Base-by-base conservation (phyloP, 495 filamentous ascomycete species). In the Aspergillus cavernicola region DNA sequence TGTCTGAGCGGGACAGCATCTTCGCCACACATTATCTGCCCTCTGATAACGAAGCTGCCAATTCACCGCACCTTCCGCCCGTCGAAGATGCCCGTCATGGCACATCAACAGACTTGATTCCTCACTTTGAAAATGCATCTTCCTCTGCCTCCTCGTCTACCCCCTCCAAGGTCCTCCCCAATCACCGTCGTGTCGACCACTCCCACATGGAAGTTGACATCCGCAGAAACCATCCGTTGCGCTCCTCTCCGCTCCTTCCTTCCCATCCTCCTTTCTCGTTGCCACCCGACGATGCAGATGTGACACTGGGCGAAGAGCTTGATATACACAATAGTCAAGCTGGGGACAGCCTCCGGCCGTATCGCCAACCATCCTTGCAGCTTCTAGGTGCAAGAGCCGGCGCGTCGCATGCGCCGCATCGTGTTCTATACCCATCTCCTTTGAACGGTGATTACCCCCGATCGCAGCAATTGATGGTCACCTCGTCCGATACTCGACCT, bases 1-100 rank as follows among this genome's bases (percentile, higher is more conserved):
- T 85, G 59, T 80, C 80, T 11, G 82, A 85, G 58, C 66, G 82
- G 49, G 82, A 85, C 52, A 82, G 78, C 63, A 85, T 85, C 64
- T 84, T 84, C 58, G 82, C 82, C 37, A 83, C 81, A 1, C 76
- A 81, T 53, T 85, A 84, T 60, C 65, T 77, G 0, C 70, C 69
- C 36, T 72, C 76, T 37, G 78, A 79, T 50, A 78, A 68, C 58
- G 71, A 63, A 35, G 18, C 63, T 57, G 65, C 66, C 40, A 70
- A 58, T 61, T 74, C 78, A 60, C 79, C 81, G 54, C 72, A 73
- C 57, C 66, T 79, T 37, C 73, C 68, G 42, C 72, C 78, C 36
- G 61, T 64, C 39, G 59, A 58, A 53, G 63, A 63, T 47, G 45
- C 54, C 35, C 57, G 70, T 45, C 62, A 70, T 70, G 64, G 65